phyloP scores from a whole-genome alignment of 495 filamentous ascomycete species.

The Poronia punctata region DNA sequence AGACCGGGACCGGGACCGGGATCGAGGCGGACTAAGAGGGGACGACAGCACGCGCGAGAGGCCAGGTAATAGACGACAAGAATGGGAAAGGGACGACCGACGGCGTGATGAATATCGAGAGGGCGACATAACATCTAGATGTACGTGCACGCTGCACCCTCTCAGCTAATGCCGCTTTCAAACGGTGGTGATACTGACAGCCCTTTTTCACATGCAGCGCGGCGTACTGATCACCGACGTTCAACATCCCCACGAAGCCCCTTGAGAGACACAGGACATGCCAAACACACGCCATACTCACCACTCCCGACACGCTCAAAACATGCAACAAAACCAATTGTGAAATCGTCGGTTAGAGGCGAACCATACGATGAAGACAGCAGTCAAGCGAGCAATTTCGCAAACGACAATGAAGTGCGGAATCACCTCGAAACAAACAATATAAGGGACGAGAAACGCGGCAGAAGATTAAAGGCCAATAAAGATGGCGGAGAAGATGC shows the following conservation, averaged over 20 bases:
- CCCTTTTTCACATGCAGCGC: conserved; percentile 4
- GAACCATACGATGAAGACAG: conserved; percentile 30
- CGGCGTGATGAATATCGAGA: conserved; percentile 42
- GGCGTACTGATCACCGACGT: conserved; percentile 13
- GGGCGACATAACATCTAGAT: conserved; percentile 12
- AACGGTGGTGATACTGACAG: conserved; percentile 10
- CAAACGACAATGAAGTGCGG: conserved; percentile 5
- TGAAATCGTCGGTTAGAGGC: conserved; percentile 29
- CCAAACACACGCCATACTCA: conserved; percentile 15
- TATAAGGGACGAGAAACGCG: conserved; percentile 14
- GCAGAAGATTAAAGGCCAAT: conserved; percentile 16
- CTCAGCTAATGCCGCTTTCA: background rate
- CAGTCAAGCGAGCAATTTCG: conserved; percentile 35
- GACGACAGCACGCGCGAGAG: conserved; percentile 15
- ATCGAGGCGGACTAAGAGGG: conserved; percentile 13
- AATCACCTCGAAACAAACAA: conserved; percentile 3
- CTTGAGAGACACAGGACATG: conserved; percentile 10
- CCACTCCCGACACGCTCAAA: conserved; percentile 24
- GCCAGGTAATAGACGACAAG: conserved; percentile 31
- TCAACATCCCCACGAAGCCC: conserved; percentile 15
- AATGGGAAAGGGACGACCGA: conserved; percentile 23
- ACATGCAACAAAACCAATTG: conserved; percentile 13
- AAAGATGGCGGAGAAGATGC: conserved; percentile 26
- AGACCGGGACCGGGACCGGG: conserved; percentile 24
- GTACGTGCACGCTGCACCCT: conserved; percentile 1